These are phyloP conservation scores for Lipomyces anomalus DNA, from an alignment of 805 yeast species.

Conservation along the genomic window DNA sequence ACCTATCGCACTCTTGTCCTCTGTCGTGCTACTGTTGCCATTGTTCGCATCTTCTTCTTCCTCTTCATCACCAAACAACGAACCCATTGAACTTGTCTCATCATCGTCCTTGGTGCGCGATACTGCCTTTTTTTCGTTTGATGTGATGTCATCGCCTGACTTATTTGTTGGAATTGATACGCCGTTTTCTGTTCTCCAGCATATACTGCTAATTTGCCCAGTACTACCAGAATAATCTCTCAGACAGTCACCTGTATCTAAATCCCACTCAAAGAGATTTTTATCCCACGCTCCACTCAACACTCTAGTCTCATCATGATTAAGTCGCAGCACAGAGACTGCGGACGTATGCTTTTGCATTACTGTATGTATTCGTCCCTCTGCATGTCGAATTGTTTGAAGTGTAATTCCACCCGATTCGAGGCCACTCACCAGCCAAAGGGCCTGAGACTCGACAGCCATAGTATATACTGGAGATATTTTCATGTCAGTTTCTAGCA, in stretches of 20 bases:
- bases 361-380: constrained; percentile 75
- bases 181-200: constrained; percentile 41
- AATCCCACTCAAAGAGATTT: constrained; percentile 74
- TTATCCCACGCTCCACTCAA: constrained; percentile 91
- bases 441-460: constrained; percentile 74
- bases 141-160: not conserved
- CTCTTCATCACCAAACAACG: constrained; percentile 56
- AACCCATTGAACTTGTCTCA: constrained; percentile 39
- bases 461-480: constrained; percentile 82
- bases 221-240: constrained; percentile 50
- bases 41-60: constrained; percentile 36
- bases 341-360: constrained; percentile 67
- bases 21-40: too few relatives aligned
- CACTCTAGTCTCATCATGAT: constrained; percentile 54
- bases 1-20: constrained; percentile 10
- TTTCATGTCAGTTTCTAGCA: constrained; percentile 30
- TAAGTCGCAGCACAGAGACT: constrained; percentile 65
- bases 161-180: constrained; percentile 3
- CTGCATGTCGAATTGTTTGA: constrained; percentile 75
- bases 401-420: constrained; percentile 78
- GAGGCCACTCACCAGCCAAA: constrained; percentile 81
- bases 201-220: constrained; percentile 75
- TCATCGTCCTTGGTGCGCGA: constrained; percentile 9
- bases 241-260: constrained; percentile 58
- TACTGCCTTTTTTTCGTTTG: too few relatives aligned